Evolutionary conservation across 1,139 yeast genomes (phyloP).

Genomic region (Geotrichum siamense): DNA sequence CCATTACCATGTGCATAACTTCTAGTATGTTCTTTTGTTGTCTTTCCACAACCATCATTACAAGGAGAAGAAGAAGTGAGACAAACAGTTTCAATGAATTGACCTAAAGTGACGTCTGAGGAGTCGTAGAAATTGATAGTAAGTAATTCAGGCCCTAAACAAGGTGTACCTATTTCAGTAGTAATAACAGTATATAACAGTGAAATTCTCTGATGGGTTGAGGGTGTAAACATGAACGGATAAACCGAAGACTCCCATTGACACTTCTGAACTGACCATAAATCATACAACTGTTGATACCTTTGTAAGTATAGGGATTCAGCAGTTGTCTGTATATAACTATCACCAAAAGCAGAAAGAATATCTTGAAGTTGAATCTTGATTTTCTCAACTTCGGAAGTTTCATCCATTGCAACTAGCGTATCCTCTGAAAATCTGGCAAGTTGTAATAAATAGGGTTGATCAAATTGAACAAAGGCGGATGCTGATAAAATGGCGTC

Average conservation of each 20-base stretch:
- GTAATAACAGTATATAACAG: slow-evolving; percentile 78
- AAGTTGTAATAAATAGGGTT: slow-evolving; percentile 54
- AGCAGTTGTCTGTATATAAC: slow-evolving; percentile 23
- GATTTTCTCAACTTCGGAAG: slow-evolving; percentile 27
- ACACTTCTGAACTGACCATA: slow-evolving; percentile 35
- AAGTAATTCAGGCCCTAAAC: slow-evolving; percentile 80
- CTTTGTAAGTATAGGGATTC: slow-evolving; percentile 25
- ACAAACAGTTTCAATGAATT: slow-evolving; percentile 74
- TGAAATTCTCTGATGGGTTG: slow-evolving; percentile 70
- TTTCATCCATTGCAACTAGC: slow-evolving; percentile 34
- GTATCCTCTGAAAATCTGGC: slow-evolving; percentile 49
- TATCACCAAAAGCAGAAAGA: slow-evolving; percentile 20
- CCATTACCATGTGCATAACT: slow-evolving; percentile 88
- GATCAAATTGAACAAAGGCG: slow-evolving; percentile 63
- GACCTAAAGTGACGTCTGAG: slow-evolving; percentile 75
- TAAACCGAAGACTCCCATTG: slow-evolving; percentile 58
- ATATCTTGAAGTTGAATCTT: slow-evolving; percentile 18
- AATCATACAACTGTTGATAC: slow-evolving; percentile 25
- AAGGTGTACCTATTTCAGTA: slow-evolving; percentile 80
- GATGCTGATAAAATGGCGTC: slow-evolving; percentile 58
- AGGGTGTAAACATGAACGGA: slow-evolving; percentile 52
- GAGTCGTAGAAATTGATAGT: slow-evolving; percentile 83
- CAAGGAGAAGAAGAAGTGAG: slow-evolving; percentile 62
- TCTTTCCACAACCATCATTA: slow-evolving; percentile 68
- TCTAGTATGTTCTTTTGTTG: slow-evolving; percentile 66